Percentiles rank a stretch among this genome's conserved stretches.
phyloP scores from a whole-genome alignment of 345 rosid genomes.

The Gossypium australe region DNA sequence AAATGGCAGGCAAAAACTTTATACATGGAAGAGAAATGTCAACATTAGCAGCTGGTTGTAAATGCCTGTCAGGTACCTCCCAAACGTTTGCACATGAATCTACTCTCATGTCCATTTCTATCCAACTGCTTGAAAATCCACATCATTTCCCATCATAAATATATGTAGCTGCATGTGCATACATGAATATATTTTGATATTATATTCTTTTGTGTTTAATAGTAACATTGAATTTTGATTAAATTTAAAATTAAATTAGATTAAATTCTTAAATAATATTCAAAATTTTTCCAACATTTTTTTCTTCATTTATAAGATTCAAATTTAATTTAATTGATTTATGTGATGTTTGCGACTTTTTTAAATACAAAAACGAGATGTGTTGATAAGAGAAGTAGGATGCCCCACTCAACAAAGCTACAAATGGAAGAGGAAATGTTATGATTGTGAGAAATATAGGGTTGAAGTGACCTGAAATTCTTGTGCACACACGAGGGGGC shows the following conservation, averaged over 20 bases:
- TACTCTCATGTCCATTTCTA: neutral
- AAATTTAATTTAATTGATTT: no score
- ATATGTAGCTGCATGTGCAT: no score
- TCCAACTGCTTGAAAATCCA: neutral
- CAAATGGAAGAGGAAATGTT: conserved; percentile 16
- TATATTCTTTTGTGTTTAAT: no score
- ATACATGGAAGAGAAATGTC: neutral
- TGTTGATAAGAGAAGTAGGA: conserved; percentile 6
- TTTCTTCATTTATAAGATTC: no score
- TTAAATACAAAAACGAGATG: neutral
- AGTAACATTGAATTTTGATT: no score
- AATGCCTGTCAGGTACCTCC: neutral
- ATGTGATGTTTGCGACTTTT: no score
- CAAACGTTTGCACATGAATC: neutral
- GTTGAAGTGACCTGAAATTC: conserved; percentile 27
- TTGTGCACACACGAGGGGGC: conserved; percentile 10
- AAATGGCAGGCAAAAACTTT: neutral
- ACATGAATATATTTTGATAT: no score
- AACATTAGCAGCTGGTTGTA: neutral
- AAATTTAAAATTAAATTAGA: no score
- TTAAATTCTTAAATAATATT: no score
- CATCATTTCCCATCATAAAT: neutral
- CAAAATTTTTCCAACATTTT: accelerated
- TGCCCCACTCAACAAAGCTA: conserved; percentile 22
- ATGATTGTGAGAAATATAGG: conserved; percentile 7